Percentiles rank a stretch among this genome's conserved stretches.
Conservation (phyloP, 192 early-diverging fungal species). For the Lobosporangium transversale region DNA sequence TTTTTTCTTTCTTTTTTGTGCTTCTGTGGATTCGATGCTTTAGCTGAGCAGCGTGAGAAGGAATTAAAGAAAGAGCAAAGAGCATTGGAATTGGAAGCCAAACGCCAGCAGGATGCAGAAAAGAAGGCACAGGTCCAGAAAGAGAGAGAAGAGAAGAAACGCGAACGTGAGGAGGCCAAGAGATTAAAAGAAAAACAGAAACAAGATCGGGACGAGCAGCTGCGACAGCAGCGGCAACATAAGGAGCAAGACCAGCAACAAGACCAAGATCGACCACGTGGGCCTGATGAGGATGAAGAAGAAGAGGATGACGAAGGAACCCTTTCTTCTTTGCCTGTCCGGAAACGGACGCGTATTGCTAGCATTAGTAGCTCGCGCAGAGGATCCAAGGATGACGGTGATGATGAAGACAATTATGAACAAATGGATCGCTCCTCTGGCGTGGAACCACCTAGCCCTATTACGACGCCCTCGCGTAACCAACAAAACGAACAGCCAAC, state of each 20-base stretch:
- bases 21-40: too few relatives aligned
- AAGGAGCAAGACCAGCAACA: constrained; percentile 17
- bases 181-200: constrained; percentile 28
- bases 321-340: constrained; percentile 18
- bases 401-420: constrained; percentile 29
- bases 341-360: constrained; percentile 17
- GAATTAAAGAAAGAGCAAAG: constrained; percentile 48
- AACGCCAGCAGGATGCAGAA: constrained; percentile 42
- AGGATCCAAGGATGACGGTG: constrained; percentile 20
- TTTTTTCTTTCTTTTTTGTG: not conserved
- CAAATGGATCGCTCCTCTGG: not conserved
- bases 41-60: constrained; percentile 45
- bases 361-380: constrained; percentile 23
- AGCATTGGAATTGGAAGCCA: constrained; percentile 21
- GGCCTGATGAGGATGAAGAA: constrained; percentile 18
- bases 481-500: constrained; percentile 12
- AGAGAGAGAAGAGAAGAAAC: constrained; percentile 48
- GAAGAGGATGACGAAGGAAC: constrained; percentile 4
- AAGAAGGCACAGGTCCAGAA: constrained; percentile 38
- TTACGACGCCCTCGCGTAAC: constrained; percentile 25
- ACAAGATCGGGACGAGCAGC: constrained; percentile 33
- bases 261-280: not conserved
- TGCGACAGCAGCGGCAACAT: constrained; percentile 20
- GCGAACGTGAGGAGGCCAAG: constrained; percentile 38
- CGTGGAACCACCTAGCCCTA: constrained; percentile 17